phyloP scores from a whole-genome alignment of 805 yeast genomes.

The Candida tammaniensis region DNA sequence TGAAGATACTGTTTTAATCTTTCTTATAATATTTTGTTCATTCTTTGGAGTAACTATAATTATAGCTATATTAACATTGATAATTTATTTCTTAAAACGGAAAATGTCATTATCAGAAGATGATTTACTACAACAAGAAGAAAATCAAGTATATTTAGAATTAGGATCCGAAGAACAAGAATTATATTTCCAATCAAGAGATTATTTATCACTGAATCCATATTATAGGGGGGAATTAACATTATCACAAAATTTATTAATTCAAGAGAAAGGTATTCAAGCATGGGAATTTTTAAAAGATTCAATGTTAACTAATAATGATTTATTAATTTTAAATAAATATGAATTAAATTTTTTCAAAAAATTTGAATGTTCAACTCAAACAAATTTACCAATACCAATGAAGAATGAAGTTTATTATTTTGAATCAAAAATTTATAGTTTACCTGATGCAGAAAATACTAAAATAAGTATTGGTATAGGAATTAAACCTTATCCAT shows the following conservation, averaged over 20 bases:
- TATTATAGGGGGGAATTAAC: slow-evolving; percentile 41
- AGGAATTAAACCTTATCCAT: slow-evolving; percentile 86
- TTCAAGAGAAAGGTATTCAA: slow-evolving; percentile 82
- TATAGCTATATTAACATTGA: slow-evolving; percentile 4
- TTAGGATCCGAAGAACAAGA: slow-evolving; percentile 70
- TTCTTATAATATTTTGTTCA: slow-evolving; percentile 7
- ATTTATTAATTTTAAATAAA: slow-evolving; percentile 62
- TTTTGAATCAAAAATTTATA: slow-evolving; percentile 83
- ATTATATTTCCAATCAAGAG: slow-evolving; percentile 64
- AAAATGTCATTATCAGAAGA: slow-evolving; percentile 39
- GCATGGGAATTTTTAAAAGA: slow-evolving; percentile 86
- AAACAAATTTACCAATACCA: slow-evolving; percentile 84
- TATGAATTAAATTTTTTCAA: slow-evolving; percentile 56
- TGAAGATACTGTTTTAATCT: slow-evolving; percentile 4
- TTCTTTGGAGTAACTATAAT: slow-evolving; percentile 8
- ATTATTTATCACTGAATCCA: slow-evolving; percentile 35
- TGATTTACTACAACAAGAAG: slow-evolving; percentile 57
- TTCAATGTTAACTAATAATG: slow-evolving; percentile 52
- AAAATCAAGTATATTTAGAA: slow-evolving; percentile 52
- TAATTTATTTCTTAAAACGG: slow-evolving; percentile 7
- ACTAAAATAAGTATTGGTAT: slow-evolving; percentile 73
- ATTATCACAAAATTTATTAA: slow-evolving; percentile 58
- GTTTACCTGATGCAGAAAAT: slow-evolving; percentile 53
- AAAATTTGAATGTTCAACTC: slow-evolving; percentile 63
- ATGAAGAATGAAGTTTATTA: slow-evolving; percentile 80